Evolutionary conservation across 2,329 filamentous ascomycete species (phyloP).

Genomic region (Ophiostoma pallidulum): DNA sequence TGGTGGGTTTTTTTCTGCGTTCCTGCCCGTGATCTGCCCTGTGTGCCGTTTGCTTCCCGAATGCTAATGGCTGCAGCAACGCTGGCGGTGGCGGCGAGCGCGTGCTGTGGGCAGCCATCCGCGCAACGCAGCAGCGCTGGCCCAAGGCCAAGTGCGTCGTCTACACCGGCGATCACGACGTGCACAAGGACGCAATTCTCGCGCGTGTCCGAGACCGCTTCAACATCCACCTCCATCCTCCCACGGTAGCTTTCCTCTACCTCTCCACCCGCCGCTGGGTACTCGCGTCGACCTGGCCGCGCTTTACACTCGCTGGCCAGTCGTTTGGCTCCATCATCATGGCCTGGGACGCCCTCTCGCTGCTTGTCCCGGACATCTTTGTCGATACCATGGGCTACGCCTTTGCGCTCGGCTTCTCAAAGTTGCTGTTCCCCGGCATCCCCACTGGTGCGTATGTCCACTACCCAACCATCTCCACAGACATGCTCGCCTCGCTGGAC

Average conservation of each 20-base stretch:
- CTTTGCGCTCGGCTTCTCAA: conserved; percentile 75
- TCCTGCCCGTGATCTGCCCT: too few relatives aligned
- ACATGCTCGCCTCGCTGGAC: conserved; percentile 84
- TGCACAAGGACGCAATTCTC: conserved; percentile 70
- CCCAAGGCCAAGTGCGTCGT: conserved; percentile 83
- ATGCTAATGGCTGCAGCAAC: too few relatives aligned
- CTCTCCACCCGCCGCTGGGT: conserved; percentile 81
- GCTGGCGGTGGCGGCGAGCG: conserved; percentile 92
- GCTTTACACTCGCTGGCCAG: conserved; percentile 89
- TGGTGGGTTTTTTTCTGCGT: conserved; percentile 59
- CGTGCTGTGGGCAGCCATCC: conserved; percentile 91
- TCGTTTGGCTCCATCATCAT: conserved; percentile 80
- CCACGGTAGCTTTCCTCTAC: conserved; percentile 81
- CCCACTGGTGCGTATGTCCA: conserved; percentile 93
- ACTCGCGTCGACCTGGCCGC: conserved; percentile 77
- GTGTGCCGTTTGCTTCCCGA: too few relatives aligned
- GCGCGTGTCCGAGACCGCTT: conserved; percentile 74
- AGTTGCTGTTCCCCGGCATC: conserved; percentile 68
- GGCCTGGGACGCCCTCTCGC: conserved; percentile 85
- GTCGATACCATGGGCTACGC: conserved; percentile 98
- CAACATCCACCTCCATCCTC: conserved; percentile 80
- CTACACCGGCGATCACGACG: conserved; percentile 92
- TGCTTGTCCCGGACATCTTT: conserved; percentile 87
- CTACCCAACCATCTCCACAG: conserved; percentile 95
- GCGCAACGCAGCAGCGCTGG: conserved; percentile 81